Conservation (phyloP, 257 asterid species). For the Solanum neorickii region DNA sequence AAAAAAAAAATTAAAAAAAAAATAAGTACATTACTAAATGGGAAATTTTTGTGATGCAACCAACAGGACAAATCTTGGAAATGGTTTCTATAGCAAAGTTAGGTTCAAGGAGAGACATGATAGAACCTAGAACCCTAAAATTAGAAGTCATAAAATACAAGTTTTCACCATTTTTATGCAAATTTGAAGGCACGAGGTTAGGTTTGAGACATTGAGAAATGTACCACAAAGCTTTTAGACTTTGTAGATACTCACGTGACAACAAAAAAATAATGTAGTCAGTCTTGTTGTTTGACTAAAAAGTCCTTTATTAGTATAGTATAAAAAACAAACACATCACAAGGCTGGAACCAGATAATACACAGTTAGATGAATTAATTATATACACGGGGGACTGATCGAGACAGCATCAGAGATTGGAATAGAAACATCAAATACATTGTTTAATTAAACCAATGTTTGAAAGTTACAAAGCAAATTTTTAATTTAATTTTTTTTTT, state of each 20-base stretch:
- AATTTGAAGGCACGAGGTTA: constrained; percentile 55
- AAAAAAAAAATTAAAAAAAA: no score
- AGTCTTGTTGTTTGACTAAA: constrained; percentile 31
- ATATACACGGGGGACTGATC: constrained; percentile 4
- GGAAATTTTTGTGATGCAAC: neutral
- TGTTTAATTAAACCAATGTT: constrained; percentile 28
- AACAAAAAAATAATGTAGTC: constrained; percentile 30
- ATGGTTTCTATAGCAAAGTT: neutral
- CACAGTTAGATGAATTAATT: constrained; percentile 17
- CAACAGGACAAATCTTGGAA: neutral
- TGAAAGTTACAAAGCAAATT: constrained; percentile 23
- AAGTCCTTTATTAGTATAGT: constrained; percentile 17
- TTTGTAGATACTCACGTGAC: constrained; percentile 49
- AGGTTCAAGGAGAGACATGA: constrained; percentile 14
- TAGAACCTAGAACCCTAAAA: constrained; percentile 4
- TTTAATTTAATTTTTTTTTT: neutral
- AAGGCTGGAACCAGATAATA: constrained; percentile 50
- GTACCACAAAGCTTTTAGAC: constrained; percentile 5
- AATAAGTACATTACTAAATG: neutral
- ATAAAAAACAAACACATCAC: constrained; percentile 31
- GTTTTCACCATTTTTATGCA: constrained; percentile 14
- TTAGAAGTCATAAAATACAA: constrained; percentile 11
- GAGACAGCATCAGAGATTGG: constrained; percentile 58
- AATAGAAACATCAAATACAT: constrained; percentile 64
- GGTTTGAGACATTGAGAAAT: constrained; percentile 13